A percentile compares a stretch with the other conserved stretches of the same genome.
Conservation (phyloP, 345 rosid genomes). For the Fremontodendron californicum region DNA sequence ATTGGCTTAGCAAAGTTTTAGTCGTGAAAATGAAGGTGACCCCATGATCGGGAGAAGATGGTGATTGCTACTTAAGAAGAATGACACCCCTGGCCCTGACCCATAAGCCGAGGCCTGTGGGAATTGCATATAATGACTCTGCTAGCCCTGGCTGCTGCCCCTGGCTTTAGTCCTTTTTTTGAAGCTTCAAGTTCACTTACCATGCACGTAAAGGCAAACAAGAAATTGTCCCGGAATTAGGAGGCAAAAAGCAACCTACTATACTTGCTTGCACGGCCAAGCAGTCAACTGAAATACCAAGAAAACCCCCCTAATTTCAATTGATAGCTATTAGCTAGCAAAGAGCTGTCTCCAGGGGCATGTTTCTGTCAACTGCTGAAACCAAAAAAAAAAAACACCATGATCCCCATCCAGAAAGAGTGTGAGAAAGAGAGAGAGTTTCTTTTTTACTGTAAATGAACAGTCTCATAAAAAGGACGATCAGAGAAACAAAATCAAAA, state of each 20-base stretch:
- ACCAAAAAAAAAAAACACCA: not conserved
- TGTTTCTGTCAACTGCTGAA: not conserved
- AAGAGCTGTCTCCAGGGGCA: not conserved
- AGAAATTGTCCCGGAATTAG: not conserved
- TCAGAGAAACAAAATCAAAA: not conserved
- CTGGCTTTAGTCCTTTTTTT: not conserved
- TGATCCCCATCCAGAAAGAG: too few relatives aligned
- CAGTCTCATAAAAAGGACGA: not conserved
- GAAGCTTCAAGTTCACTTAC: slow-evolving; percentile 7
- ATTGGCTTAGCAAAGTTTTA: too few relatives aligned
- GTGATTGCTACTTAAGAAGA: not conserved
- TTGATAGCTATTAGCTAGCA: not conserved
- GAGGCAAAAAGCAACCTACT: not conserved
- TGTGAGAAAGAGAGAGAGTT: not conserved
- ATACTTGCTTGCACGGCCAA: not conserved
- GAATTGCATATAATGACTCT: not conserved
- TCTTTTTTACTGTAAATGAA: not conserved
- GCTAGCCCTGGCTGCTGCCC: not conserved
- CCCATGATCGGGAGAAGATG: too few relatives aligned
- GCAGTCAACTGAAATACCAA: not conserved
- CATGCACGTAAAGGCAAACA: slow-evolving; percentile 10
- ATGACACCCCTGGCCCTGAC: not conserved
- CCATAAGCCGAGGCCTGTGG: not conserved
- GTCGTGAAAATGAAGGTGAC: too few relatives aligned
- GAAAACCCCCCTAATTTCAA: not conserved